Base-by-base conservation (phyloP, 306 rosid species). In the Phaseolus lunatus region DNA sequence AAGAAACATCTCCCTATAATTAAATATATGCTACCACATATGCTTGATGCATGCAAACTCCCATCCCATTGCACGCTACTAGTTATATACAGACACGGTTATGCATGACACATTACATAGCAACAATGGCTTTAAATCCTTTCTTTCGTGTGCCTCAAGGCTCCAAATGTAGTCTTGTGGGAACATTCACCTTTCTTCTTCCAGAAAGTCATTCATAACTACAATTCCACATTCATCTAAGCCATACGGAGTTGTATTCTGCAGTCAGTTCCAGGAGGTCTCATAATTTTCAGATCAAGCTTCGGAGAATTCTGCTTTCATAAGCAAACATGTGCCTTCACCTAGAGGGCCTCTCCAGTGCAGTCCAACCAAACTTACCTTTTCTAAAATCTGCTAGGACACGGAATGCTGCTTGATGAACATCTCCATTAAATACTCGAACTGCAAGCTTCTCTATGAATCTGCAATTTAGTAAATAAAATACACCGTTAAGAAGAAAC, bases 341-440 rank as follows among this genome's bases (percentile, higher is more conserved):
- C 53, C 82, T 78, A 20, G 98, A 89, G 39, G 98, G 98, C 81
- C 97, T 88, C 91, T 95, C 98, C 53, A 90, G 64, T 63, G 97
- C 93, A 49, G 88, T 80, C 98, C 98, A 95, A 77, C 97, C 97
- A 67, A 92, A 84, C 84, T 70, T 90, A 7, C 97, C 98, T 86
- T 89, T 95, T 45, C 96, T 89, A 82, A 92, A 95, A 90, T 95
- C 98, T 9, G 91, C 72, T 66, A 95, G 83, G 71, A 95, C 39
- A 2, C 98, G 93, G 43, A 83, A 92, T 54, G 97, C 91, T 1
- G 94, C 96, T 84, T 92, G 98, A 81, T 95, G 86, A 66, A 59
- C 74, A 77, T 90, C 85, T 14, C 98, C 96, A 4, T 88, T 92
- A 80, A 95, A 95, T 83, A 92, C 57, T 67, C 85, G 87, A 70